Percentiles rank a stretch among this genome's conserved stretches.
phyloP scores from a whole-genome alignment of 495 filamentous ascomycete species.

The Friedmanniomyces endolithicus region DNA sequence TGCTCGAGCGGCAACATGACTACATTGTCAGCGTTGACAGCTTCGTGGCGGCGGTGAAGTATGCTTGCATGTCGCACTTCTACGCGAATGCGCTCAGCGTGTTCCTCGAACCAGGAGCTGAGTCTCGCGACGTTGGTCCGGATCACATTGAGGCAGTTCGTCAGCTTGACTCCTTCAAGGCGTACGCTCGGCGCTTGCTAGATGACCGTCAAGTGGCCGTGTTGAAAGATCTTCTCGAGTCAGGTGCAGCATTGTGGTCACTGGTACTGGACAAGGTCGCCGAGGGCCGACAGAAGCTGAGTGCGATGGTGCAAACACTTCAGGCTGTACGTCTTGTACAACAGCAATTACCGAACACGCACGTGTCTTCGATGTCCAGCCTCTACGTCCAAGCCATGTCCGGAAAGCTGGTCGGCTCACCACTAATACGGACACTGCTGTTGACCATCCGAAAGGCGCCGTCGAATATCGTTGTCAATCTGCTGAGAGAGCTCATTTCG shows the following conservation, averaged over 20 bases:
- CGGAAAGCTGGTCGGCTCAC: slow-evolving; percentile 43
- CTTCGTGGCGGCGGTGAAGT: slow-evolving; percentile 63
- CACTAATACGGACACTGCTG: slow-evolving; percentile 43
- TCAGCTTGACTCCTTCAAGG: slow-evolving; percentile 67
- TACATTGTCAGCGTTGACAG: slow-evolving; percentile 76
- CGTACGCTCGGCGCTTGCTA: slow-evolving; percentile 34
- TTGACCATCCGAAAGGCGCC: slow-evolving; percentile 33
- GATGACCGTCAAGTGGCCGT: slow-evolving; percentile 31
- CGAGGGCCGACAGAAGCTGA: slow-evolving; percentile 34
- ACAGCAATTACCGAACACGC: slow-evolving; percentile 31
- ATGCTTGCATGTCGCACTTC: slow-evolving; percentile 91
- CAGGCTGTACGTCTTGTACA: slow-evolving; percentile 36
- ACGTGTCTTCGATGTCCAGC: slow-evolving; percentile 36
- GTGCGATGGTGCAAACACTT: slow-evolving; percentile 36
- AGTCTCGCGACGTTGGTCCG: slow-evolving; percentile 33
- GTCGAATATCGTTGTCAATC: slow-evolving; percentile 19
- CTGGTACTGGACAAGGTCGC: slow-evolving; percentile 22
- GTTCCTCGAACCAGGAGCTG: slow-evolving; percentile 34
- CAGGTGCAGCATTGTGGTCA: slow-evolving; percentile 35
- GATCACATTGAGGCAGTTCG: slow-evolving; percentile 65
- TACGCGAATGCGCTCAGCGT: slow-evolving; percentile 81
- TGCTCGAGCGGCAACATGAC: slow-evolving; percentile 69
- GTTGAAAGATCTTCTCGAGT: slow-evolving; percentile 40
- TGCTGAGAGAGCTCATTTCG: slow-evolving; percentile 11
- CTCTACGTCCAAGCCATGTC: slow-evolving; percentile 45